Conservation (phyloP, 768 basidiomycete species). For the Leccinum truebloodii region DNA sequence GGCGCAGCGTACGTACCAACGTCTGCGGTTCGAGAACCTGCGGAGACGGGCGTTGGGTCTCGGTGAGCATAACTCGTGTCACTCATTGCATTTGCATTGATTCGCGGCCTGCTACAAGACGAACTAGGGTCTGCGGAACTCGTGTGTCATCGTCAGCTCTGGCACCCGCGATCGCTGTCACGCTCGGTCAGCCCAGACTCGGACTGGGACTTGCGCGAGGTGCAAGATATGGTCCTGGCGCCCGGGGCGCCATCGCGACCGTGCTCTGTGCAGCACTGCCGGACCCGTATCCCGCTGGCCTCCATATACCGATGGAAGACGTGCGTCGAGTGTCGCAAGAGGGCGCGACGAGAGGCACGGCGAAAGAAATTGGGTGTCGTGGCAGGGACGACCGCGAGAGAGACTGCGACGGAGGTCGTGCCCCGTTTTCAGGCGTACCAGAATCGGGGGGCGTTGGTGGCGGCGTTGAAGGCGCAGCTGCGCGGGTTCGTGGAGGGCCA, state of each 20-base stretch:
- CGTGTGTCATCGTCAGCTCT: not conserved
- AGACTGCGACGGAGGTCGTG: not conserved
- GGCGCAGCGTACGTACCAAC: slow-evolving; percentile 38
- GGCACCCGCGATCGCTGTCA: slow-evolving; percentile 8
- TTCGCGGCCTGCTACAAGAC: slow-evolving; percentile 3
- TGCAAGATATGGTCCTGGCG: no score
- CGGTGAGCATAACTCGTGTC: slow-evolving; percentile 13
- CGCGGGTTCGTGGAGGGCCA: slow-evolving; percentile 27
- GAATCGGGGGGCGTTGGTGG: slow-evolving; percentile 15
- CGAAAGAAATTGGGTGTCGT: not conserved
- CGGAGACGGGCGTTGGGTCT: slow-evolving; percentile 5
- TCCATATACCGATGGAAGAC: slow-evolving; percentile 42
- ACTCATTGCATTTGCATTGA: slow-evolving; percentile 17
- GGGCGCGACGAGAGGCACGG: slow-evolving; percentile 12
- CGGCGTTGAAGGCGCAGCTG: slow-evolving; percentile 19
- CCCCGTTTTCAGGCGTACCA: slow-evolving; percentile 24
- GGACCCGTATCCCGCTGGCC: slow-evolving; percentile 36
- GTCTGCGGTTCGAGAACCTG: slow-evolving; percentile 27
- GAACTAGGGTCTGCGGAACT: not conserved
- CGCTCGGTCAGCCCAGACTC: slow-evolving; percentile 11
- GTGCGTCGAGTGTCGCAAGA: slow-evolving; percentile 41
- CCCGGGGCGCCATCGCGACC: slow-evolving; percentile 32
- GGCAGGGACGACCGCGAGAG: not conserved
- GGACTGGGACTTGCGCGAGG: no score
- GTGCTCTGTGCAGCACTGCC: slow-evolving; percentile 39